Percentiles rank a stretch among this genome's conserved stretches.
Evolutionary conservation across 2,329 filamentous ascomycete species (phyloP).

Genomic region (Aciculosporium take): DNA sequence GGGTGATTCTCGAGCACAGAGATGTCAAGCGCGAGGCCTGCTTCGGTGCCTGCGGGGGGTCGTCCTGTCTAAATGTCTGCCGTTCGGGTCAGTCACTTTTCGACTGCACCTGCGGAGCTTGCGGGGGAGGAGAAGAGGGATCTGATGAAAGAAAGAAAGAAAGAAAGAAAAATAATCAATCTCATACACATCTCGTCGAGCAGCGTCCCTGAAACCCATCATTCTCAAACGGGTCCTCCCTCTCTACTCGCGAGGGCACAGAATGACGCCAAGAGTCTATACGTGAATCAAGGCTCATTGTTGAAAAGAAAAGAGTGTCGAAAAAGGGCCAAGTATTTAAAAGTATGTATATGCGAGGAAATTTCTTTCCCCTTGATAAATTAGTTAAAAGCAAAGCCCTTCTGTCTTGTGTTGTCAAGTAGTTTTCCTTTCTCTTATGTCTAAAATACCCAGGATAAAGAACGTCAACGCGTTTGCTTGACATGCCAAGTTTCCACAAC

Average conservation of each 20-base stretch:
- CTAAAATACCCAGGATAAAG: too few species aligned
- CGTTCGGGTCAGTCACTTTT: too few species aligned
- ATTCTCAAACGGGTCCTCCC: constrained; percentile 21
- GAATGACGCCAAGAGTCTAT: constrained; percentile 22
- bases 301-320: too few species aligned
- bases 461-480: background rate
- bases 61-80: constrained; percentile 1
- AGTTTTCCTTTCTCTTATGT: too few species aligned
- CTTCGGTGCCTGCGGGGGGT: background rate
- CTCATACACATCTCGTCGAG: constrained; percentile 17
- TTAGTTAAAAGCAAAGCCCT: too few species aligned
- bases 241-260: constrained; percentile 21
- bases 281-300: constrained; percentile 4
- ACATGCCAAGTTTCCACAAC: background rate
- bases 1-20: background rate
- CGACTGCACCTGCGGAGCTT: background rate
- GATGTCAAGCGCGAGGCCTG: background rate
- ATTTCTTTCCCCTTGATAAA: too few species aligned
- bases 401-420: too few species aligned
- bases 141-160: background rate
- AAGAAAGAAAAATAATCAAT: too few species aligned
- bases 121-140: background rate
- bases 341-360: too few species aligned
- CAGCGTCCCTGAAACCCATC: constrained; percentile 20
- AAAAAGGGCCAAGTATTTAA: too few species aligned